A percentile compares a stretch with the other conserved stretches of the same genome.
Conservation (phyloP, 192 early-diverging fungal species). For the Linderina pennispora region DNA sequence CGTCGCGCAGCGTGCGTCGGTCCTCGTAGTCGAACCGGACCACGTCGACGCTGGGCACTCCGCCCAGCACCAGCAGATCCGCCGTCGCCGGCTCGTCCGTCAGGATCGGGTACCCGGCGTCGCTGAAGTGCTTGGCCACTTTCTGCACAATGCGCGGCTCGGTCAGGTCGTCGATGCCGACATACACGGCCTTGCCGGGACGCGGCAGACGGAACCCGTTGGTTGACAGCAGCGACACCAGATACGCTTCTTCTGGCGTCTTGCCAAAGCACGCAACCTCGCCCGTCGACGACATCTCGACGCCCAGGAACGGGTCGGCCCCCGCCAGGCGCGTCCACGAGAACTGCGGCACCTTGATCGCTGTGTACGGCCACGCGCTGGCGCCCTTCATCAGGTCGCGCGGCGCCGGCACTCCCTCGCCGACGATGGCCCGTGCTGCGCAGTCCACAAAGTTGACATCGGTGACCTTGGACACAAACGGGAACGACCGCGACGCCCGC, state of each 20-base stretch:
- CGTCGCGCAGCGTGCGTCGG: slow-evolving; percentile 53
- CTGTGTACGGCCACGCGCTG: slow-evolving; percentile 61
- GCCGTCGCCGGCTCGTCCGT: slow-evolving; percentile 60
- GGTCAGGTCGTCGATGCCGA: slow-evolving; percentile 73
- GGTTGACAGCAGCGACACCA: slow-evolving; percentile 73
- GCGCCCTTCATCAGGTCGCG: slow-evolving; percentile 43
- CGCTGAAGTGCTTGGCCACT: slow-evolving; percentile 54
- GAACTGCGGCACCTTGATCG: slow-evolving; percentile 95
- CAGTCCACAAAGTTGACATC: slow-evolving; percentile 89
- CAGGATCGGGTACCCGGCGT: slow-evolving; percentile 62
- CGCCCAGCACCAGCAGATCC: slow-evolving; percentile 39
- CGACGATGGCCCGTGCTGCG: slow-evolving; percentile 77
- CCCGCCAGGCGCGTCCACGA: slow-evolving; percentile 92
- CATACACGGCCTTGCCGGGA: slow-evolving; percentile 52
- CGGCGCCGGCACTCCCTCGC: slow-evolving; percentile 53
- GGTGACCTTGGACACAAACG: slow-evolving; percentile 93
- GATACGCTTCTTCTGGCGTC: slow-evolving; percentile 84
- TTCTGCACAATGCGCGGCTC: slow-evolving; percentile 61
- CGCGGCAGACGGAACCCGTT: slow-evolving; percentile 87
- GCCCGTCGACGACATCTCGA: slow-evolving; percentile 98
- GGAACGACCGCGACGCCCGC: slow-evolving; percentile 96
- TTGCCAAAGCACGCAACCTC: slow-evolving; percentile 97
- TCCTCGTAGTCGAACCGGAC: slow-evolving; percentile 47
- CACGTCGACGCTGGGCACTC: slow-evolving; percentile 28
- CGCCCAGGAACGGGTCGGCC: slow-evolving; percentile 94